phyloP scores from a whole-genome alignment of 495 filamentous ascomycete species.

The Daldinia vernicosa region DNA sequence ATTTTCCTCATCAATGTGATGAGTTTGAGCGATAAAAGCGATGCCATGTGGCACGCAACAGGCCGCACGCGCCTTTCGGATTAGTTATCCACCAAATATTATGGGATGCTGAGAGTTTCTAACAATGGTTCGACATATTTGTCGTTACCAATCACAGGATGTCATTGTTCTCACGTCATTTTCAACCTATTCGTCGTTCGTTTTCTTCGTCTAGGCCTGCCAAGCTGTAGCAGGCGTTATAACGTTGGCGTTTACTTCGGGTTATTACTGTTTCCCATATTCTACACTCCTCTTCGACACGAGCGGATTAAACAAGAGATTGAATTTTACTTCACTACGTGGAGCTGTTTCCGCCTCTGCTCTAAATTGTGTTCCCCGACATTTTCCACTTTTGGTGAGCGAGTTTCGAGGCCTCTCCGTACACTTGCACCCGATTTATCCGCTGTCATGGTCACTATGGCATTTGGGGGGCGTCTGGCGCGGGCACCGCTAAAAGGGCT shows the following conservation, averaged over 20 bases:
- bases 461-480: constrained; percentile 21
- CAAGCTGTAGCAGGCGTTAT: constrained; percentile 13
- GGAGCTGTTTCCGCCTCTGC: neutral
- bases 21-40: constrained; percentile 15
- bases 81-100: constrained; percentile 27
- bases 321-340: neutral
- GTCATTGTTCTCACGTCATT: constrained; percentile 5
- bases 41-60: constrained; percentile 24
- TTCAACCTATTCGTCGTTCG: neutral
- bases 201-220: constrained; percentile 10
- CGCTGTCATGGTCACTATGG: constrained; percentile 3
- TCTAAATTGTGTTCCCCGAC: neutral
- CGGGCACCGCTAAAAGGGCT: constrained; percentile 14
- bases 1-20: constrained; percentile 44
- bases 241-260: neutral
- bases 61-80: constrained; percentile 19
- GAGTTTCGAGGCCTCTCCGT: neutral
- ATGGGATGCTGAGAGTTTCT: constrained; percentile 7
- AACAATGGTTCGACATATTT: constrained; percentile 9
- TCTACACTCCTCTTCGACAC: neutral
- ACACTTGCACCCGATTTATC: neutral
- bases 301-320: neutral
- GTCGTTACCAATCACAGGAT: neutral
- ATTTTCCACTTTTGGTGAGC: neutral
- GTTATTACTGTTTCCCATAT: neutral